These are phyloP conservation scores for Scedosporium dehoogii DNA, from an alignment of 2,329 filamentous ascomycete species.

Conservation along the genomic window DNA sequence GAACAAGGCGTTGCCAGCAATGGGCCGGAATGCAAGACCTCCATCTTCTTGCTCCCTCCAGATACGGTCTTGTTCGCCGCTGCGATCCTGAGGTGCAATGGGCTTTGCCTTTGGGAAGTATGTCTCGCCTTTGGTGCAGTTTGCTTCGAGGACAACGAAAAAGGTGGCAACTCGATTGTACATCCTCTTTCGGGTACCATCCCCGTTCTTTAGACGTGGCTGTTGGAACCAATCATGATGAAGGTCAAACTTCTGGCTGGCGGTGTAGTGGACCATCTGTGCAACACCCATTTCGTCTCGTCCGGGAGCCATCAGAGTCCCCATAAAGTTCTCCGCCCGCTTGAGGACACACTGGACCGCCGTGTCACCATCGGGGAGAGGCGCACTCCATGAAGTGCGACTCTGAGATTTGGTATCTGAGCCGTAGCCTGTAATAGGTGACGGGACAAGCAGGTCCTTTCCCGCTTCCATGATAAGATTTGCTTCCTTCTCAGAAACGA, in stretches of 20 bases:
- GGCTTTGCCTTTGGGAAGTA: conserved; percentile 25
- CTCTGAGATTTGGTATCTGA: conserved; percentile 13
- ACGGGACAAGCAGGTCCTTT: conserved; percentile 22
- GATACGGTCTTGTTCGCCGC: neutral
- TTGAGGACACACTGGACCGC: conserved; percentile 26
- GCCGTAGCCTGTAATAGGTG: conserved; percentile 17
- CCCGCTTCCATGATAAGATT: conserved; percentile 10
- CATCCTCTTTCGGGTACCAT: neutral
- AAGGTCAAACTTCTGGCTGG: conserved; percentile 27
- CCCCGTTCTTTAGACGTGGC: conserved; percentile 9
- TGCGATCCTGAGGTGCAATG: conserved; percentile 1
- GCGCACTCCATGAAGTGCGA: conserved; percentile 28
- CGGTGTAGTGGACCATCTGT: conserved; percentile 29
- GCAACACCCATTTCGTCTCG: conserved; percentile 30
- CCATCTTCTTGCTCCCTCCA: conserved; percentile 23
- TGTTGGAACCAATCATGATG: conserved; percentile 28
- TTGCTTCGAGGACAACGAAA: conserved; percentile 27
- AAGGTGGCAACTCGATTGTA: conserved; percentile 29
- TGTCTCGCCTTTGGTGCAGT: conserved; percentile 28
- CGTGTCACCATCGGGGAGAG: conserved; percentile 22
- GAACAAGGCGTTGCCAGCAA: conserved; percentile 32
- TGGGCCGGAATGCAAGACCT: conserved; percentile 28
- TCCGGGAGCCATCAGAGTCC: conserved; percentile 23
- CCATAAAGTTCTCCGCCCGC: conserved; percentile 25
- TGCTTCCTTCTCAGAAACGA: conserved; percentile 22